Conservation (phyloP, 495 filamentous ascomycete genomes). For the Talaromyces ruber region DNA sequence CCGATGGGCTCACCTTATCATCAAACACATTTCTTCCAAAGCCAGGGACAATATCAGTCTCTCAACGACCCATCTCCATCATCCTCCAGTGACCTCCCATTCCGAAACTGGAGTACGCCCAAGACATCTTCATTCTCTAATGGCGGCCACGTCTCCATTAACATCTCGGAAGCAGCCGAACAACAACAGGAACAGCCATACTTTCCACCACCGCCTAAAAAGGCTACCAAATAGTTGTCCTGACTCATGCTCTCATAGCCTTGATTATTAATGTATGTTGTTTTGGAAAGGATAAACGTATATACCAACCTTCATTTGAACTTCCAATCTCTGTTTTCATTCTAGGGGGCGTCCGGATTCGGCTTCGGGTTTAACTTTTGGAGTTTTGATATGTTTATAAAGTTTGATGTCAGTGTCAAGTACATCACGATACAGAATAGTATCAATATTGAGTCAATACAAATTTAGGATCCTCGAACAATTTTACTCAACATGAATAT, state of each 20-base stretch:
- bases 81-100: constrained; percentile 26
- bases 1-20: neutral
- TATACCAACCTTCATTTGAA: neutral
- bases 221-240: constrained; percentile 20
- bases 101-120: constrained; percentile 16
- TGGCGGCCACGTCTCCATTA: neutral
- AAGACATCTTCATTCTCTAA: neutral
- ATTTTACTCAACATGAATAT: too few species aligned
- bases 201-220: constrained; percentile 38
- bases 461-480: neutral
- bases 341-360: neutral
- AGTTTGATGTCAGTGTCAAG: neutral
- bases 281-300: neutral
- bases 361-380: neutral
- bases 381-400: neutral
- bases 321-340: neutral
- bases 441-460: neutral
- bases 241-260: neutral
- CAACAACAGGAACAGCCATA: constrained; percentile 21
- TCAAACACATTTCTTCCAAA: neutral
- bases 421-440: neutral
- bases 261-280: neutral
- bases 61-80: constrained; percentile 7
- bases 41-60: neutral
- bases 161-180: constrained; percentile 12